phyloP scores from a whole-genome alignment of 495 filamentous ascomycete genomes.

The Penicillium crystallinum region DNA sequence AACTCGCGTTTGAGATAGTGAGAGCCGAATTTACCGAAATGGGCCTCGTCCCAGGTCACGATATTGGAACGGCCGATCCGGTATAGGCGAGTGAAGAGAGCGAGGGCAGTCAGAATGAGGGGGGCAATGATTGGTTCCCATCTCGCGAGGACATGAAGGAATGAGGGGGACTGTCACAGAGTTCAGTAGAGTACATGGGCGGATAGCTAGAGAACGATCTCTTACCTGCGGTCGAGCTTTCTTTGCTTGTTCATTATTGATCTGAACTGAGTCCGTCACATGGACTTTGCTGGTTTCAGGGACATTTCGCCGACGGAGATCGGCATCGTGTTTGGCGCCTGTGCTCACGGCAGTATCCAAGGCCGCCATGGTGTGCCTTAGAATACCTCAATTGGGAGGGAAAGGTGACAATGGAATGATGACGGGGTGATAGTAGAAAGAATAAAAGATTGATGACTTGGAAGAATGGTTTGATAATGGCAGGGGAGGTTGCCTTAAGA shows the following conservation, averaged over 20 bases:
- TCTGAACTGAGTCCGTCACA: conserved; percentile 26
- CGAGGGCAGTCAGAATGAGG: conserved; percentile 76
- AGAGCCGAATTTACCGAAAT: conserved; percentile 98
- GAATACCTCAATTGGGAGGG: background rate
- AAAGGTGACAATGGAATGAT: background rate
- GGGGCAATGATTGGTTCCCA: conserved; percentile 88
- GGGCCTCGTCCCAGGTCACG: conserved; percentile 98
- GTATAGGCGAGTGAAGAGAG: conserved; percentile 92
- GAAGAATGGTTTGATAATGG: conserved; percentile 7
- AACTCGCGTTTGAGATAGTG: conserved; percentile 98
- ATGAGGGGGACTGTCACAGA: conserved; percentile 26
- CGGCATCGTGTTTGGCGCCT: conserved; percentile 60
- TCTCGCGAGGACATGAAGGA: conserved; percentile 62
- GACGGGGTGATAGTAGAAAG: background rate
- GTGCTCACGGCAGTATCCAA: conserved; percentile 49
- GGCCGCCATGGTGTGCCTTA: conserved; percentile 25
- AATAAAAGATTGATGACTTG: background rate
- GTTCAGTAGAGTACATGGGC: background rate
- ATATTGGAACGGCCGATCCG: conserved; percentile 93
- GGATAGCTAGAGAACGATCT: background rate
- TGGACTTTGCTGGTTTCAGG: conserved; percentile 43
- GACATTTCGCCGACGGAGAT: conserved; percentile 72
- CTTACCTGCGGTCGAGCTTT: conserved; percentile 48
- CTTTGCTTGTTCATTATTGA: conserved; percentile 54
- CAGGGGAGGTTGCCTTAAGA: conserved; percentile 6